phyloP scores from a whole-genome alignment of 108 stramenopile genomes.

The Nannochloropsis gaditana region DNA sequence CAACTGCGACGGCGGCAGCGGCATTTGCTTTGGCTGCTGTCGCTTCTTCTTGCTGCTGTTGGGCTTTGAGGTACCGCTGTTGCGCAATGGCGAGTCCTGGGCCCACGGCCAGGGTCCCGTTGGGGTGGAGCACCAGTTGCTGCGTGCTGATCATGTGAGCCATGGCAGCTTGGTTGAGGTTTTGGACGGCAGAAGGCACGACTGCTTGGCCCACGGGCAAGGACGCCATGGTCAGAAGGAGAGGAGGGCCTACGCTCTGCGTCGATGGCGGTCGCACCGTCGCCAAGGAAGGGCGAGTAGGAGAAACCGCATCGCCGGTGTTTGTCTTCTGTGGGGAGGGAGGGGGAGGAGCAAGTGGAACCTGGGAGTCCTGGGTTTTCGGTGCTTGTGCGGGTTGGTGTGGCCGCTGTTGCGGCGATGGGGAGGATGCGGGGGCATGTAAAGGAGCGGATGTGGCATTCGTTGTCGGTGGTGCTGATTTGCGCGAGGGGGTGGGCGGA shows the following conservation, averaged over 20 bases:
- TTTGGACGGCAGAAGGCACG: not conserved
- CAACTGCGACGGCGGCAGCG: no score
- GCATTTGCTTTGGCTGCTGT: not conserved
- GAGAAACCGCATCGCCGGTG: not conserved
- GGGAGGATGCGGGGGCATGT: not conserved
- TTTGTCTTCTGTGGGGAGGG: not conserved
- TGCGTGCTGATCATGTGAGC: conserved; percentile 17
- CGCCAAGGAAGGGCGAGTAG: not conserved
- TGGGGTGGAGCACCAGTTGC: not conserved
- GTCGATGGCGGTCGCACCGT: not conserved
- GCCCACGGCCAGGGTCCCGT: not conserved
- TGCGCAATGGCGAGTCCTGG: conserved; percentile 8
- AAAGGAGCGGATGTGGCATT: not conserved
- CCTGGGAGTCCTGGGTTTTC: not conserved
- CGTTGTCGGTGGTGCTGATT: no score
- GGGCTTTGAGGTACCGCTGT: not conserved
- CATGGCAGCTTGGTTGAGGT: not conserved
- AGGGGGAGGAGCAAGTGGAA: not conserved
- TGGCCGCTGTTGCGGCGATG: not conserved
- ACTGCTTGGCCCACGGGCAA: not conserved
- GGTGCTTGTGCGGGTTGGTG: not conserved
- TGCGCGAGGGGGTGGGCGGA: no score
- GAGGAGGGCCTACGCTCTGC: not conserved
- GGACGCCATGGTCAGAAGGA: not conserved
- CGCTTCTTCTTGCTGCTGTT: not conserved